phyloP scores from a whole-genome alignment of 306 rosid genomes.

The Albizia julibrissin region DNA sequence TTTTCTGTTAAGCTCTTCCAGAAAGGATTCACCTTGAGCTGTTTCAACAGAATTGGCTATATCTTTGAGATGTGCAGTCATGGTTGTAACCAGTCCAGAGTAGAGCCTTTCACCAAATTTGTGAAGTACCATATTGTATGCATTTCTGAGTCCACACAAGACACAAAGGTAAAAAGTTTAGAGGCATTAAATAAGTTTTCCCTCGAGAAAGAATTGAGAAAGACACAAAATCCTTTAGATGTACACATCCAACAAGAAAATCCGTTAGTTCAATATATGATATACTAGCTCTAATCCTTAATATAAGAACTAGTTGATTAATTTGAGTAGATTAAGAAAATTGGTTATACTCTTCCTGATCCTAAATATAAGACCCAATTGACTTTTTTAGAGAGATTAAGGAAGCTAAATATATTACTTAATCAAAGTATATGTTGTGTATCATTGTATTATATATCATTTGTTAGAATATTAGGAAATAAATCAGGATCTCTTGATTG shows the following conservation, averaged over 20 bases:
- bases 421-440: too few species aligned
- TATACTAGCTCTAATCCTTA: not conserved
- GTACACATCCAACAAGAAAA: slow-evolving; percentile 16
- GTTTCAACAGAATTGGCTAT: slow-evolving; percentile 78
- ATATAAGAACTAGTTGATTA: too few species aligned
- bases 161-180: slow-evolving; percentile 8
- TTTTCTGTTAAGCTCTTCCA: slow-evolving; percentile 85
- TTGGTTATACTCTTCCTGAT: too few species aligned
- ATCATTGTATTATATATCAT: too few species aligned
- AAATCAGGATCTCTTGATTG: too few species aligned
- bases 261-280: not conserved
- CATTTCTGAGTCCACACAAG: slow-evolving; percentile 65
- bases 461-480: too few species aligned
- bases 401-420: too few species aligned
- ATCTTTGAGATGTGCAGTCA: slow-evolving; percentile 83
- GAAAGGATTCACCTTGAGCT: slow-evolving; percentile 84
- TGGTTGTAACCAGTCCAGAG: slow-evolving; percentile 71
- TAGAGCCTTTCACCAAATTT: slow-evolving; percentile 91
- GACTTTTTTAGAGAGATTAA: too few species aligned
- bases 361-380: too few species aligned
- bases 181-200: slow-evolving; percentile 21
- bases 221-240: not conserved
- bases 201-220: not conserved
- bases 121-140: slow-evolving; percentile 98
- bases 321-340: too few species aligned